phyloP scores from a whole-genome alignment of 2,329 filamentous ascomycete species.

The Dactylellina haptotyla region DNA sequence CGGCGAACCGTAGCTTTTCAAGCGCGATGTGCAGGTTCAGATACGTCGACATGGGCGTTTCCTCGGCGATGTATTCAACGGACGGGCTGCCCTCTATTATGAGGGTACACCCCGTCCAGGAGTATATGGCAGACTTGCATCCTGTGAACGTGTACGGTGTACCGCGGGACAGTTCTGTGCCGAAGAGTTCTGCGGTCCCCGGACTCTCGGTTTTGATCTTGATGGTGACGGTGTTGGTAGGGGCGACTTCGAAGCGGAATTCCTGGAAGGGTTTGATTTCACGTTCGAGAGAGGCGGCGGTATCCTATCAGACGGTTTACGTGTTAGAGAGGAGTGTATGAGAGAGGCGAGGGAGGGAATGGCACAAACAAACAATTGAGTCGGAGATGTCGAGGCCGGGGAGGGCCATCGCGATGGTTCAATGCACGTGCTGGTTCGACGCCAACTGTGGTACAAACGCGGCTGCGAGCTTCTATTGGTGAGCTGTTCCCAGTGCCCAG shows the following conservation, averaged over 20 bases:
- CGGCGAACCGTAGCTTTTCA: slow-evolving; percentile 74
- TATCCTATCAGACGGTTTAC: not conserved
- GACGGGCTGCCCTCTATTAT: slow-evolving; percentile 75
- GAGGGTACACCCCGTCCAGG: slow-evolving; percentile 88
- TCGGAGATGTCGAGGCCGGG: slow-evolving; percentile 57
- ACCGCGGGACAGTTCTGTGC: slow-evolving; percentile 86
- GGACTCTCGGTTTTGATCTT: slow-evolving; percentile 22
- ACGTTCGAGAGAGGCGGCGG: slow-evolving; percentile 28
- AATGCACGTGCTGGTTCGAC: not conserved
- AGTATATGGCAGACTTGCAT: slow-evolving; percentile 86
- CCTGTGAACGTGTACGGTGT: slow-evolving; percentile 83
- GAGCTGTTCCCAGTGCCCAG: not conserved
- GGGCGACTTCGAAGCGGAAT: slow-evolving; percentile 52
- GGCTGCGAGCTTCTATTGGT: not conserved
- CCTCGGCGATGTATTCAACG: slow-evolving; percentile 71
- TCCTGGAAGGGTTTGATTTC: slow-evolving; percentile 47
- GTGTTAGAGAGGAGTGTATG: not conserved
- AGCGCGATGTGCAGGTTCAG: slow-evolving; percentile 90
- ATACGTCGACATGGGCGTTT: slow-evolving; percentile 82
- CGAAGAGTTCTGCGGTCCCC: slow-evolving; percentile 92
- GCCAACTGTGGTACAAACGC: not conserved
- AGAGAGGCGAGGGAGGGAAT: slow-evolving; percentile 24
- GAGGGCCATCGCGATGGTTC: slow-evolving; percentile 52
- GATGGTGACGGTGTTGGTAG: slow-evolving; percentile 25
- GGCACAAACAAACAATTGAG: slow-evolving; percentile 56